phyloP scores from a whole-genome alignment of 2,329 filamentous ascomycete genomes.

The Hypoxylon sp. region DNA sequence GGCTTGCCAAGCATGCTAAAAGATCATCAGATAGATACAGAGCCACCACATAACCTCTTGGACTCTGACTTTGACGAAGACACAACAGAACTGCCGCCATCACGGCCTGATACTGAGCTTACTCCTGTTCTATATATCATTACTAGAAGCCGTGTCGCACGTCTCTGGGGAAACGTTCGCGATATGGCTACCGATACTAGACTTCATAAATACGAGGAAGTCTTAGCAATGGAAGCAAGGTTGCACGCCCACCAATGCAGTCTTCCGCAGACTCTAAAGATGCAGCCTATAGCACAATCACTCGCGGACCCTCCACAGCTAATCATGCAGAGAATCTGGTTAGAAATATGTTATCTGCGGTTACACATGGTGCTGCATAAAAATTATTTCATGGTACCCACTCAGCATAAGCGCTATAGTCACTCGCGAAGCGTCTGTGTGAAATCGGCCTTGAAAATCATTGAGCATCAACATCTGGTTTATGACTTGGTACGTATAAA shows the following conservation, averaged over 20 bases:
- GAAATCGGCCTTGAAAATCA: slow-evolving; percentile 63
- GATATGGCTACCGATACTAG: slow-evolving; percentile 44
- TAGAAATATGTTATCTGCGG: slow-evolving; percentile 67
- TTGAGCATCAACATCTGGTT: slow-evolving; percentile 65
- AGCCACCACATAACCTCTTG: slow-evolving; percentile 60
- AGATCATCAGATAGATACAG: slow-evolving; percentile 59
- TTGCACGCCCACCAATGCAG: slow-evolving; percentile 32
- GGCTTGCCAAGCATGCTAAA: slow-evolving; percentile 63
- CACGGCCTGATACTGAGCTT: slow-evolving; percentile 52
- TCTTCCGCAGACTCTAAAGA: slow-evolving; percentile 42
- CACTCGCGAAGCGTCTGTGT: slow-evolving; percentile 64
- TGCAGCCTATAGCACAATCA: slow-evolving; percentile 51
- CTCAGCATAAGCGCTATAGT: slow-evolving; percentile 55
- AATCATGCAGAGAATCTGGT: slow-evolving; percentile 66
- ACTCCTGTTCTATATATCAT: slow-evolving; percentile 50
- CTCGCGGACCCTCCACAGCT: slow-evolving; percentile 65
- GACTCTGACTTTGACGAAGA: slow-evolving; percentile 61
- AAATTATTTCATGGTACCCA: slow-evolving; percentile 61
- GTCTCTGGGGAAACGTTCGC: slow-evolving; percentile 49
- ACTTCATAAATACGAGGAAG: slow-evolving; percentile 45
- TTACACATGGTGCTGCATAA: slow-evolving; percentile 68
- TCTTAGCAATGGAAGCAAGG: slow-evolving; percentile 47
- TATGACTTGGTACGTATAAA: slow-evolving; percentile 58
- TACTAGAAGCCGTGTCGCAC: slow-evolving; percentile 49
- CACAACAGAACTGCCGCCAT: slow-evolving; percentile 56